Conservation (phyloP, 306 rosid species). For the Trichosanthes cucumerina region DNA sequence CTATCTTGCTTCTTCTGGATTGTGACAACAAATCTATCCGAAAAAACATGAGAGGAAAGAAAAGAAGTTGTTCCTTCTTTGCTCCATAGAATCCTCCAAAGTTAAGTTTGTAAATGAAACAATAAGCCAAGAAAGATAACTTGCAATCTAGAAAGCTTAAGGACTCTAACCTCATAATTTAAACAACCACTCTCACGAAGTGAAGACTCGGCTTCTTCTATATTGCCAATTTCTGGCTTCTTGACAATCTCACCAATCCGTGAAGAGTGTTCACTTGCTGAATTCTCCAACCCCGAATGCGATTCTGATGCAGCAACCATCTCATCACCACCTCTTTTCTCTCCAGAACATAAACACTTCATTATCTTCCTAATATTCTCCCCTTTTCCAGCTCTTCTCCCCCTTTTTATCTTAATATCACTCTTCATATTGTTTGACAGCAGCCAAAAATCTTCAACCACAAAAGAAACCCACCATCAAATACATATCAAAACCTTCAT, state of each 20-base stretch:
- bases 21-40: not conserved
- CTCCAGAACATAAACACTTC: conserved; percentile 57
- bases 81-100: not conserved
- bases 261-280: conserved; percentile 25
- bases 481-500: conserved; percentile 13
- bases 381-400: conserved; percentile 24
- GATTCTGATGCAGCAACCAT: conserved; percentile 34
- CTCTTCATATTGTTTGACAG: conserved; percentile 29
- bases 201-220: conserved; percentile 86
- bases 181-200: conserved; percentile 67
- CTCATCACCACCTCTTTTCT: conserved; percentile 35
- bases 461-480: conserved; percentile 11
- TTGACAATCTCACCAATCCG: conserved; percentile 22
- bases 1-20: not conserved
- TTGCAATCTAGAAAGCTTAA: not conserved
- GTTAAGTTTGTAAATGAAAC: not conserved
- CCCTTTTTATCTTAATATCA: conserved; percentile 17
- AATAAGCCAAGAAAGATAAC: not conserved
- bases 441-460: conserved; percentile 36
- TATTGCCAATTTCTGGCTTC: conserved; percentile 49
- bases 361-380: conserved; percentile 36
- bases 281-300: conserved; percentile 31
- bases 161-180: conserved; percentile 74
- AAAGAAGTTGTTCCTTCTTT: not conserved
- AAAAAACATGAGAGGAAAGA: not conserved